These are phyloP conservation scores for Blastocystis sp. DNA, from an alignment of 352 stramenopile genomes.

Conservation along the genomic window DNA sequence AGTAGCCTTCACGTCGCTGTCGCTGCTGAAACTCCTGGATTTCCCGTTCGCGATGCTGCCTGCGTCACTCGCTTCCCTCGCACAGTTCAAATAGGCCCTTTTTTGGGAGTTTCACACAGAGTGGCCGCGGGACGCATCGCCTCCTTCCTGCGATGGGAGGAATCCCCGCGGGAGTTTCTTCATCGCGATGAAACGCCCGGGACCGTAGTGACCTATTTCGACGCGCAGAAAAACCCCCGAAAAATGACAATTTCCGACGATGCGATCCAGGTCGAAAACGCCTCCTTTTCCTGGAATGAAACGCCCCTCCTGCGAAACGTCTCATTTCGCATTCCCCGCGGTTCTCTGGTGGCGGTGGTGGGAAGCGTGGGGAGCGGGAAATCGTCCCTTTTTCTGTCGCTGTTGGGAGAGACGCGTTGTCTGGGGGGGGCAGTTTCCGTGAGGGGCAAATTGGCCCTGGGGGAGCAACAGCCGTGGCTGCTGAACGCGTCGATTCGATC, in stretches of 20 bases:
- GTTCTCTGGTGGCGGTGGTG: constrained; percentile 1
- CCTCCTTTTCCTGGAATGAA: background rate
- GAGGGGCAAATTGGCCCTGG: constrained; percentile 69
- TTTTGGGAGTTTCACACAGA: background rate
- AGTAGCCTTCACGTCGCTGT: background rate
- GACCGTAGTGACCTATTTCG: background rate
- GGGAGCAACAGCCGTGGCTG: constrained; percentile 77
- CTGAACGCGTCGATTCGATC: constrained; percentile 76
- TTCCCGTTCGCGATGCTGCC: background rate
- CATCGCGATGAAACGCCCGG: background rate
- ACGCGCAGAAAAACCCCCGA: background rate
- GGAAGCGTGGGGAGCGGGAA: constrained; percentile 67
- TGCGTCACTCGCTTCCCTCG: background rate
- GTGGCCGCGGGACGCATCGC: background rate
- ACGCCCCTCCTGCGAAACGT: background rate
- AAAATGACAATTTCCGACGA: background rate
- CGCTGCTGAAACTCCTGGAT: background rate
- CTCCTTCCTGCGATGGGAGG: constrained; percentile 73
- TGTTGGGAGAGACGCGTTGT: constrained; percentile 81
- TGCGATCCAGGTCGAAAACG: background rate
- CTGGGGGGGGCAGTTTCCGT: constrained; percentile 60
- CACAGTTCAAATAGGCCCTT: background rate
- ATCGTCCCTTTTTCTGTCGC: constrained; percentile 78
- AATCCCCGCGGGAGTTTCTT: constrained; percentile 63
- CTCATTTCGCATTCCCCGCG: background rate